Percentiles rank a stretch among this genome's conserved stretches.
Conservation (phyloP, 345 rosid species). For the Acer negundo region DNA sequence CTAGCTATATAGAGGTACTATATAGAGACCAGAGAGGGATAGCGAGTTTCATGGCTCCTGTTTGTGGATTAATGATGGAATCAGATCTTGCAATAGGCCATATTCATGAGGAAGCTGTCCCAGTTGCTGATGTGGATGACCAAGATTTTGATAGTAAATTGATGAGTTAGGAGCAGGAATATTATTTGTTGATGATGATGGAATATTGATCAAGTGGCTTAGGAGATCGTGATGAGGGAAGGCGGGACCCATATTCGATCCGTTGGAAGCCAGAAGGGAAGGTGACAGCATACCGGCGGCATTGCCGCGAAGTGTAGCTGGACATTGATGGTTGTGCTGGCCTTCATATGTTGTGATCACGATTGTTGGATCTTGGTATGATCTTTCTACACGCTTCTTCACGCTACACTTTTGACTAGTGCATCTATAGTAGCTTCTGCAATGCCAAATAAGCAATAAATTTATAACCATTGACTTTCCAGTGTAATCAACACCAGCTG, state of each 20-base stretch:
- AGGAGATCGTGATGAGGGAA: conserved; percentile 38
- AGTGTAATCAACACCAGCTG: not conserved
- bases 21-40: not conserved
- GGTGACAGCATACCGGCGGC: conserved; percentile 35
- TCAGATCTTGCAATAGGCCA: conserved; percentile 38
- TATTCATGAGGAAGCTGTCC: conserved; percentile 29
- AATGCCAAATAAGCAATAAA: not conserved
- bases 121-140: conserved; percentile 21
- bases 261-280: conserved; percentile 23
- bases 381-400: conserved; percentile 68
- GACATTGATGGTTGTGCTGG: conserved; percentile 53
- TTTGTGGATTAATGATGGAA: conserved; percentile 31
- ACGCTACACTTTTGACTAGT: conserved; percentile 57
- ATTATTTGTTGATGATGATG: conserved; percentile 8
- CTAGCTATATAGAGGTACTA: too few species aligned
- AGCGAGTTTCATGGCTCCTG: conserved; percentile 27
- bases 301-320: conserved; percentile 45
- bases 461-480: not conserved
- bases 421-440: conserved; percentile 71
- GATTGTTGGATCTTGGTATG: conserved; percentile 50
- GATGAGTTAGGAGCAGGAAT: conserved; percentile 18
- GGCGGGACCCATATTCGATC: conserved; percentile 13
- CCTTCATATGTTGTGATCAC: conserved; percentile 77
- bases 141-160: conserved; percentile 17
- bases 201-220: conserved; percentile 24